Percentiles rank a stretch among this genome's conserved stretches.
Conservation (phyloP, 495 filamentous ascomycete species). For the Podospora pseudopauciseta region DNA sequence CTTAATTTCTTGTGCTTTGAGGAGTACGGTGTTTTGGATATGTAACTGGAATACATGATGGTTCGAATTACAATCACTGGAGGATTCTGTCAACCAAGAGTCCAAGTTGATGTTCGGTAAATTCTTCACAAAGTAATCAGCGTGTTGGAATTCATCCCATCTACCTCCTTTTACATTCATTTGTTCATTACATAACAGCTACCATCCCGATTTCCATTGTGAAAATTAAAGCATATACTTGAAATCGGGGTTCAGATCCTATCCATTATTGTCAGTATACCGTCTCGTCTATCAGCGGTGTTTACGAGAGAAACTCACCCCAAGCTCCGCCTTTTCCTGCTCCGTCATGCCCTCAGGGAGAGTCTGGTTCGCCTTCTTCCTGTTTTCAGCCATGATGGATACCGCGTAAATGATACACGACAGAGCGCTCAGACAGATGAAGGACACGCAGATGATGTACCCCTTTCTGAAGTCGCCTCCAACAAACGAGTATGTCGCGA, state of each 20-base stretch:
- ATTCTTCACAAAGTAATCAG: too few species aligned
- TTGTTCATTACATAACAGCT: not conserved
- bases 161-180: not conserved
- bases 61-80: too few species aligned
- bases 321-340: conserved; percentile 68
- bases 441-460: conserved; percentile 74
- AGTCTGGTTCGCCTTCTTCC: conserved; percentile 52
- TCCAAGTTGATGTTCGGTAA: too few species aligned
- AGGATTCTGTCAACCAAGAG: too few species aligned
- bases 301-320: conserved; percentile 30
- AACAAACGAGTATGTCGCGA: conserved; percentile 81
- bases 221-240: conserved; percentile 44
- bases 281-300: not conserved
- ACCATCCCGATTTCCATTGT: not conserved
- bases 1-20: too few species aligned
- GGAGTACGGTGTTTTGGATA: too few species aligned
- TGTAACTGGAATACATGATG: too few species aligned
- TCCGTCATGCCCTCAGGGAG: conserved; percentile 59
- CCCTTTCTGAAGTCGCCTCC: conserved; percentile 70
- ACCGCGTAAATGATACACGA: conserved; percentile 59
- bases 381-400: conserved; percentile 62
- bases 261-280: conserved; percentile 6
- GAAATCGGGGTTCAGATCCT: conserved; percentile 63
- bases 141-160: too few species aligned
- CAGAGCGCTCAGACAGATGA: conserved; percentile 62